Base-by-base conservation (phyloP, 164 flowering plant species). In the Sextonia rubra region DNA sequence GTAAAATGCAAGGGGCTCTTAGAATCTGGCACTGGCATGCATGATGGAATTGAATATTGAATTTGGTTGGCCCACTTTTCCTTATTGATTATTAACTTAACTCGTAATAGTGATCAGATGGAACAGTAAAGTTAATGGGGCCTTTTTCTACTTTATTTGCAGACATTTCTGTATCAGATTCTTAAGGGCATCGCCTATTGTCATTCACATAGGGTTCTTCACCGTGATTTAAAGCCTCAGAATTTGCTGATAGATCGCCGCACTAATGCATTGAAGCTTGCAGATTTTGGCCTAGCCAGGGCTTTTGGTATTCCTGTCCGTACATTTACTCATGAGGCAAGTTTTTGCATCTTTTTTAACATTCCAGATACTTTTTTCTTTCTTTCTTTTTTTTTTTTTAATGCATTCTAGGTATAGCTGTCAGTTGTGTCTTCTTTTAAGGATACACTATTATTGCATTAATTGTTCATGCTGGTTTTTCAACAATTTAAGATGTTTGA, bases 291-390 rank as follows among this genome's bases (percentile, higher is more conserved):
- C 64, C 82, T 94, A 78, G 98, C 97, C 27, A 86, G 98, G 78
- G 97, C 97, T 62, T 92, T 94, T 90, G 97, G 97, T 67, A 94
- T 94, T 73, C 98, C 98, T 72, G 93, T 92, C 68, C 87, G 97
- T 77, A 90, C 97, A 60, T 94, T 92, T 80, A 94, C 98, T 14
- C 98, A 94, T 80, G 98, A 94, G 98, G 98, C 89, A 79, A 56
- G 25, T 64, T 63, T 23, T 12, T 47, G 23, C 37, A 17, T 17
- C 17, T 15, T 52, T 20, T 15, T 12, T 12, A 20, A 52, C 58
- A 0, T 52, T 52, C 20, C 15, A 52, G 4, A 52, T 52, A 1
- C 58, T 20, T 52, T 15, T 20, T 52, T 15, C n/a, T n/a, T n/a
- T n/a, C n/a, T 47, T 47, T 12, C 49, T 47, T 6, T 12, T 6